Conservation (phyloP, 495 filamentous ascomycete species). For the Penicillium crystallinum region DNA sequence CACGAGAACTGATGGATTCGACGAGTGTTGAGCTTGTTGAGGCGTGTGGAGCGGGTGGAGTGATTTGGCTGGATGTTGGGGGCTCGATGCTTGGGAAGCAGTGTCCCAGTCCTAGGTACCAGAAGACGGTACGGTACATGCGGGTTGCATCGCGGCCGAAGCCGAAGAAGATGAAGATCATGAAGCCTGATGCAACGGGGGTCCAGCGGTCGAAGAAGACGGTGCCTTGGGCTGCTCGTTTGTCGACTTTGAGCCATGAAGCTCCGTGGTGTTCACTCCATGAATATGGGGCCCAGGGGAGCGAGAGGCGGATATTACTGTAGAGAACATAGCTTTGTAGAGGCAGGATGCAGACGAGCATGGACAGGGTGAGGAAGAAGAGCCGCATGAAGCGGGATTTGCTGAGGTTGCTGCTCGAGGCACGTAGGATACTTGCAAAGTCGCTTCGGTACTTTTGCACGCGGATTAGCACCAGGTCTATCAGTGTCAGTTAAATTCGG, state of each 20-base stretch:
- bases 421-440: constrained; percentile 54
- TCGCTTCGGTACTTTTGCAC: constrained; percentile 60
- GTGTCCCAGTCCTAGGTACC: constrained; percentile 24
- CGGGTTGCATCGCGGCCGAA: constrained; percentile 68
- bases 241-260: constrained; percentile 56
- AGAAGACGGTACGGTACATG: constrained; percentile 55
- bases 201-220: constrained; percentile 65
- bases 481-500: constrained; percentile 6
- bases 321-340: constrained; percentile 56
- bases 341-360: constrained; percentile 65
- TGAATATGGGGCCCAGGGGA: constrained; percentile 44
- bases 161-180: constrained; percentile 77
- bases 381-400: constrained; percentile 73
- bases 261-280: constrained; percentile 51
- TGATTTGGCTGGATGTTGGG: constrained; percentile 8
- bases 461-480: constrained; percentile 60
- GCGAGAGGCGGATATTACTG: constrained; percentile 41
- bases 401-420: constrained; percentile 51
- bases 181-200: constrained; percentile 51
- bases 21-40: constrained; percentile 17
- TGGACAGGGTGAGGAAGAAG: constrained; percentile 63
- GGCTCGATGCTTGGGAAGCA: constrained; percentile 17
- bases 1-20: constrained; percentile 19
- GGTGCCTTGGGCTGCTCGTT: constrained; percentile 46
- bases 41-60: neutral